A percentile compares a stretch with the other conserved stretches of the same genome.
These are phyloP conservation scores for Vitis rotundifolia DNA, from an alignment of 164 flowering plant species.

Conservation along the genomic window DNA sequence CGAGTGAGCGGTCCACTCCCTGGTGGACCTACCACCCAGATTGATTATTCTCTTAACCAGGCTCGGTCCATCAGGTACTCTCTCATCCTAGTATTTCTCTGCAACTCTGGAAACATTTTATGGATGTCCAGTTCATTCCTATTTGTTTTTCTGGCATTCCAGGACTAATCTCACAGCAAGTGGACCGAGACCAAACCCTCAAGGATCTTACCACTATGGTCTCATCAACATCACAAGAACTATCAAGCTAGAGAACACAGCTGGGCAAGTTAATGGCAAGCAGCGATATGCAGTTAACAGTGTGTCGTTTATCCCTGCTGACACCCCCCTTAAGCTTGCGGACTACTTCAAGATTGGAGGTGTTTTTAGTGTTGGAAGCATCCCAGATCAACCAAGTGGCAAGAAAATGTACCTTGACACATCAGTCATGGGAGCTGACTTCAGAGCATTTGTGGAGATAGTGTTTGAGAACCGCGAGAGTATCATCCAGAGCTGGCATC, in stretches of 20 bases:
- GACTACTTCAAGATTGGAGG: conserved; percentile 75
- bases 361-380: conserved; percentile 71
- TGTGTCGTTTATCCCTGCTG: conserved; percentile 70
- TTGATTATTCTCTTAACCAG: conserved; percentile 67
- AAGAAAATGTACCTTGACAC: conserved; percentile 44
- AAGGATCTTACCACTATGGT: conserved; percentile 93
- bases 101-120: too few relatives aligned
- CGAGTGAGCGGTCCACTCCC: conserved; percentile 58
- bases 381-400: conserved; percentile 49
- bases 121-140: background rate
- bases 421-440: conserved; percentile 78
- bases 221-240: conserved; percentile 53
- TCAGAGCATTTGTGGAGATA: conserved; percentile 64
- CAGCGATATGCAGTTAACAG: conserved; percentile 79
- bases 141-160: background rate
- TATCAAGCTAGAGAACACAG: conserved; percentile 50
- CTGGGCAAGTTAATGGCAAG: conserved; percentile 49
- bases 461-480: conserved; percentile 74
- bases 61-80: conserved; percentile 74
- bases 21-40: conserved; percentile 45
- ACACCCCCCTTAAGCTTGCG: conserved; percentile 86
- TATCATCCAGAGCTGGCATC: conserved; percentile 72
- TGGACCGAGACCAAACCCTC: conserved; percentile 93
- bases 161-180: conserved; percentile 85
- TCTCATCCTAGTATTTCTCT: background rate